A percentile compares a stretch with the other conserved stretches of the same genome.
Evolutionary conservation across 305 asterid genomes (phyloP).

Genomic region (Solanum chacoense): DNA sequence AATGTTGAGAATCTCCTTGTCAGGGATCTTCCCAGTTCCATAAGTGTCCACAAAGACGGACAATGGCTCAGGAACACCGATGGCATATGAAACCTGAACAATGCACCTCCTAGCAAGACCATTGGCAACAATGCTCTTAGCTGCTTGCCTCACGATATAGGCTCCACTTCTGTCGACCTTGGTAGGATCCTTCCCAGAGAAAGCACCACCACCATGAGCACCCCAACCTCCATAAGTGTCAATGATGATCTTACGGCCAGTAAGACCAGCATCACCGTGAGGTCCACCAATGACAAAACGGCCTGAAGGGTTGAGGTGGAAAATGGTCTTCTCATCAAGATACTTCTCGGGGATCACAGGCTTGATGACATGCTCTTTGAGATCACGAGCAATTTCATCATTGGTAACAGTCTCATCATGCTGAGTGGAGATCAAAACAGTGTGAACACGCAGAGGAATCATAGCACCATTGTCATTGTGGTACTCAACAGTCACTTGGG

Average conservation of each 20-base stretch:
- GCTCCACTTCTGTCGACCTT: slow-evolving; percentile 58
- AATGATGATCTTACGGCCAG: slow-evolving; percentile 61
- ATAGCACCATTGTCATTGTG: slow-evolving; percentile 43
- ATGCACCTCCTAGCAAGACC: slow-evolving; percentile 56
- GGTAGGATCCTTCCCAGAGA: slow-evolving; percentile 53
- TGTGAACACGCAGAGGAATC: slow-evolving; percentile 49
- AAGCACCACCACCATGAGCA: slow-evolving; percentile 60
- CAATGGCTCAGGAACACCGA: slow-evolving; percentile 54
- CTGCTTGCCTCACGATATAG: slow-evolving; percentile 53
- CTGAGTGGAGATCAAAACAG: slow-evolving; percentile 47
- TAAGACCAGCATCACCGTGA: slow-evolving; percentile 61
- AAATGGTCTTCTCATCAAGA: slow-evolving; percentile 42
- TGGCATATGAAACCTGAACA: slow-evolving; percentile 58
- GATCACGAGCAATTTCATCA: slow-evolving; percentile 43
- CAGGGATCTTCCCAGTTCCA: slow-evolving; percentile 48
- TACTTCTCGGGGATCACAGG: slow-evolving; percentile 35
- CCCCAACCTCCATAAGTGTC: slow-evolving; percentile 59
- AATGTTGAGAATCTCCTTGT: slow-evolving; percentile 39
- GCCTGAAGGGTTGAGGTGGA: slow-evolving; percentile 57
- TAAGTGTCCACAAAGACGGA: slow-evolving; percentile 53
- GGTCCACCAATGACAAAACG: slow-evolving; percentile 62
- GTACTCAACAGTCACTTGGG: slow-evolving; percentile 51
- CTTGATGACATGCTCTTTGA: slow-evolving; percentile 45
- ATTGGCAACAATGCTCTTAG: slow-evolving; percentile 48
- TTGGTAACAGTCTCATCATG: slow-evolving; percentile 56